These are phyloP conservation scores for Actinomortierella ambigua DNA, from an alignment of 371 early-diverging fungal genomes.

Conservation along the genomic window DNA sequence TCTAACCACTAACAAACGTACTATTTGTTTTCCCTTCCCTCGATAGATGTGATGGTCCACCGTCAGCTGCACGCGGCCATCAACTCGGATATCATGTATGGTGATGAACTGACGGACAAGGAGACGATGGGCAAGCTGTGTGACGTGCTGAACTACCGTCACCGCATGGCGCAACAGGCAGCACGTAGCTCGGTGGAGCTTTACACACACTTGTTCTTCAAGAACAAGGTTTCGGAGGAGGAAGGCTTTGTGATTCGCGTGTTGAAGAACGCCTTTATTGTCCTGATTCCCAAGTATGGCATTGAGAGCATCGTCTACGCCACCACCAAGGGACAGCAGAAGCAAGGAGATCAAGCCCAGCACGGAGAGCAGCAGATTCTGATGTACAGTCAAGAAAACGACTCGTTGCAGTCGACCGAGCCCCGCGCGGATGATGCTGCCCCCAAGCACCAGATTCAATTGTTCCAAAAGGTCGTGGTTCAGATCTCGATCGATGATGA, in stretches of 20 bases:
- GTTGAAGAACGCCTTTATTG: conserved; percentile 92
- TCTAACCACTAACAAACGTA: neutral
- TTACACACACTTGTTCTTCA: conserved; percentile 94
- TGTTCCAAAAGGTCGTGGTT: conserved; percentile 81
- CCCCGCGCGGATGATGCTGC: conserved; percentile 39
- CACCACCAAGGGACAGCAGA: conserved; percentile 29
- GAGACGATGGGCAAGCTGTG: conserved; percentile 77
- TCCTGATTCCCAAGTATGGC: conserved; percentile 91
- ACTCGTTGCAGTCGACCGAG: conserved; percentile 46
- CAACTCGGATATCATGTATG: conserved; percentile 58
- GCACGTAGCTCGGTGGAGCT: conserved; percentile 92
- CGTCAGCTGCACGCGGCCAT: conserved; percentile 86
- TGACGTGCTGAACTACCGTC: conserved; percentile 91
- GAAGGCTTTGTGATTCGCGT: conserved; percentile 92
- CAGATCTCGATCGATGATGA: conserved; percentile 81
- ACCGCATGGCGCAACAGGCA: conserved; percentile 96
- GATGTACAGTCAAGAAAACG: conserved; percentile 50
- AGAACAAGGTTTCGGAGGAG: conserved; percentile 80
- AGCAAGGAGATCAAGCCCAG: too few species aligned
- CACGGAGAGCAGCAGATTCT: conserved; percentile 21
- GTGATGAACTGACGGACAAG: conserved; percentile 82
- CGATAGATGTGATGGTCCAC: conserved; percentile 93
- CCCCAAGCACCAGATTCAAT: conserved; percentile 57
- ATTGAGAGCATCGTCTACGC: conserved; percentile 91
- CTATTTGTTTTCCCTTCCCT: conserved; percentile 21